phyloP scores from a whole-genome alignment of 495 filamentous ascomycete genomes.

The Aspergillus wentii region DNA sequence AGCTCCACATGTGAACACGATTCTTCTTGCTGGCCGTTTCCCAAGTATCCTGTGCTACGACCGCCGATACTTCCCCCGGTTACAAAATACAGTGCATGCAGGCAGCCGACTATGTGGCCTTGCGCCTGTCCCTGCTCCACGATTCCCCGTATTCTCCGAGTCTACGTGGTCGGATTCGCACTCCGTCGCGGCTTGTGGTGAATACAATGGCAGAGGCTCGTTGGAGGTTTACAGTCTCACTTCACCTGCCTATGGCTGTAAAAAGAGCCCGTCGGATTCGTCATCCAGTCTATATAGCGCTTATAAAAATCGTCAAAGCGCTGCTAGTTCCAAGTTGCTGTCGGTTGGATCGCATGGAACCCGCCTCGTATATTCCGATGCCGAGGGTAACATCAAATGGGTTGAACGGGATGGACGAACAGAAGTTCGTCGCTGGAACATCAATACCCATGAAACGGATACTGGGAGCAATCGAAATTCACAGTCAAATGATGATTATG shows the following conservation, averaged over 20 bases:
- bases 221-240: constrained; percentile 77
- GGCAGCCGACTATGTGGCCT: constrained; percentile 78
- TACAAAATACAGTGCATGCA: constrained; percentile 74
- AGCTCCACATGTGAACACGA: constrained; percentile 43
- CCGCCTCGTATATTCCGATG: constrained; percentile 78
- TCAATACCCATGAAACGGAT: constrained; percentile 42
- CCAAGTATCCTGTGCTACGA: constrained; percentile 88
- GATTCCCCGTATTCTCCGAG: constrained; percentile 41
- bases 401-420: constrained; percentile 81
- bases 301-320: constrained; percentile 78
- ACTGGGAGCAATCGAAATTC: neutral
- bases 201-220: constrained; percentile 89
- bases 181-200: constrained; percentile 79
- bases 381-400: constrained; percentile 84
- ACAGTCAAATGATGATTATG: constrained; percentile 1
- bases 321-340: constrained; percentile 74
- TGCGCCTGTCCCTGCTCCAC: constrained; percentile 64
- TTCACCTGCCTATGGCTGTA: constrained; percentile 17
- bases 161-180: constrained; percentile 48
- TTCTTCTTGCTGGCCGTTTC: constrained; percentile 75
- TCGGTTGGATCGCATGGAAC: constrained; percentile 82
- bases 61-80: constrained; percentile 74
- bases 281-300: constrained; percentile 28
- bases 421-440: constrained; percentile 71
- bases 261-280: constrained; percentile 19